Percentiles rank a stretch among this genome's conserved stretches.
These are phyloP conservation scores for Bipolaris oryzae DNA, from an alignment of 2,329 filamentous ascomycete genomes.

Conservation along the genomic window DNA sequence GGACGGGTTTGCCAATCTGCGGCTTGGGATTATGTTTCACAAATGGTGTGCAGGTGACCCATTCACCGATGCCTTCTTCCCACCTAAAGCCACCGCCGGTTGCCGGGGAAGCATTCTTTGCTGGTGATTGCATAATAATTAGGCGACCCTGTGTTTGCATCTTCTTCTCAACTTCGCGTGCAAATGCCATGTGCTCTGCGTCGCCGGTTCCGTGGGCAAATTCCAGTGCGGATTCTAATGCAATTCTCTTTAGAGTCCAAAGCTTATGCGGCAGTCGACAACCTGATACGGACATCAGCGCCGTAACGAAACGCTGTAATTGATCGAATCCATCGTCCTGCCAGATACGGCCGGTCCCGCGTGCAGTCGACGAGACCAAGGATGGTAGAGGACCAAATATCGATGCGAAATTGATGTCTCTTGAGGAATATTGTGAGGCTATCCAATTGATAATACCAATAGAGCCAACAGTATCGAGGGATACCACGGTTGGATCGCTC, in stretches of 20 bases:
- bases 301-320: constrained; percentile 38
- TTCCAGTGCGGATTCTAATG: constrained; percentile 46
- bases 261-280: constrained; percentile 36
- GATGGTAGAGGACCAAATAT: constrained; percentile 33
- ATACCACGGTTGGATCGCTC: constrained; percentile 5
- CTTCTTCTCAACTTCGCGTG: constrained; percentile 39
- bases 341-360: constrained; percentile 45
- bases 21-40: constrained; percentile 26
- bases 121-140: constrained; percentile 34
- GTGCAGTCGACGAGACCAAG: constrained; percentile 42
- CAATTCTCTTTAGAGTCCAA: constrained; percentile 47
- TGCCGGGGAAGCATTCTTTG: constrained; percentile 36
- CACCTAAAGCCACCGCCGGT: constrained; percentile 46
- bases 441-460: constrained; percentile 30
- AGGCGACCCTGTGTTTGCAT: constrained; percentile 38
- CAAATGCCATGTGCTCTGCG: constrained; percentile 36
- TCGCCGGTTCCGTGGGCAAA: constrained; percentile 43
- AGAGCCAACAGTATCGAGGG: constrained; percentile 16
- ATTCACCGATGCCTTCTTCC: constrained; percentile 56
- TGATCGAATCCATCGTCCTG: constrained; percentile 44
- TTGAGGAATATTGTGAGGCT: constrained; percentile 30
- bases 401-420: constrained; percentile 27
- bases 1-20: constrained; percentile 23
- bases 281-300: constrained; percentile 32
- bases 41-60: constrained; percentile 53